Conservation (phyloP, 1,284 basidiomycete species). For the Stygiomarasmius scandens region DNA sequence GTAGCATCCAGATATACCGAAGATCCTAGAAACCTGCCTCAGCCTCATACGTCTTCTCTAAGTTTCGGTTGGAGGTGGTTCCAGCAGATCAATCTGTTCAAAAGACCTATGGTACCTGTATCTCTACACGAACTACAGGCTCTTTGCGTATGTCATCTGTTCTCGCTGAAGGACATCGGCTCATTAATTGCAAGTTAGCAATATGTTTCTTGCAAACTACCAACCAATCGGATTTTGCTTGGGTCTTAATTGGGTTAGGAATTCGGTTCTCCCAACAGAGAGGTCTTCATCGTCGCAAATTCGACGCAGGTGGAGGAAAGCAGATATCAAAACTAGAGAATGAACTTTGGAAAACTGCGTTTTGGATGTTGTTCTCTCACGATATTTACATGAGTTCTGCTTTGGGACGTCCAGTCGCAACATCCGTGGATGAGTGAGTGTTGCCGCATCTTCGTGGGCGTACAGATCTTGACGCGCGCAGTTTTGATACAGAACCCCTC, state of each 20-base stretch:
- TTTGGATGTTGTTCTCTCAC: constrained; percentile 56
- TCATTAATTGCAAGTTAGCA: constrained; percentile 3
- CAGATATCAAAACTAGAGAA: constrained; percentile 21
- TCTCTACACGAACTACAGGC: constrained; percentile 42
- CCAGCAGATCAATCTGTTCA: constrained; percentile 37
- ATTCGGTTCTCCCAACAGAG: constrained; percentile 44
- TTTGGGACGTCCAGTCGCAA: background rate
- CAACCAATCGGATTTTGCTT: constrained; percentile 4
- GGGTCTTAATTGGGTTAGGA: constrained; percentile 11
- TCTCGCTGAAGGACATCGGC: too few species aligned
- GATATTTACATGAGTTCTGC: constrained; percentile 1
- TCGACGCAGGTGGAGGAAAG: background rate
- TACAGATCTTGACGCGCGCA: too few species aligned
- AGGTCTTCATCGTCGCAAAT: constrained; percentile 25
- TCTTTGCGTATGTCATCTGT: constrained; percentile 40
- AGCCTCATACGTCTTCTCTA: constrained; percentile 6
- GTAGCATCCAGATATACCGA: constrained; percentile 46
- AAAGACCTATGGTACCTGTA: constrained; percentile 27
- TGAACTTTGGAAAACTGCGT: constrained; percentile 78
- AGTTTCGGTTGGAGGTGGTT: constrained; percentile 49
- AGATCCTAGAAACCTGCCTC: constrained; percentile 47
- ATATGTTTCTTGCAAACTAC: constrained; percentile 12
- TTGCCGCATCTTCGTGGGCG: too few species aligned
- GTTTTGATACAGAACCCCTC: too few species aligned
- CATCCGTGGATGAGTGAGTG: constrained; percentile 6